Evolutionary conservation across 768 basidiomycete genomes (phyloP), one percentile per base, ranked within the genome.

Genomic region (Auricularia sp.): DNA sequence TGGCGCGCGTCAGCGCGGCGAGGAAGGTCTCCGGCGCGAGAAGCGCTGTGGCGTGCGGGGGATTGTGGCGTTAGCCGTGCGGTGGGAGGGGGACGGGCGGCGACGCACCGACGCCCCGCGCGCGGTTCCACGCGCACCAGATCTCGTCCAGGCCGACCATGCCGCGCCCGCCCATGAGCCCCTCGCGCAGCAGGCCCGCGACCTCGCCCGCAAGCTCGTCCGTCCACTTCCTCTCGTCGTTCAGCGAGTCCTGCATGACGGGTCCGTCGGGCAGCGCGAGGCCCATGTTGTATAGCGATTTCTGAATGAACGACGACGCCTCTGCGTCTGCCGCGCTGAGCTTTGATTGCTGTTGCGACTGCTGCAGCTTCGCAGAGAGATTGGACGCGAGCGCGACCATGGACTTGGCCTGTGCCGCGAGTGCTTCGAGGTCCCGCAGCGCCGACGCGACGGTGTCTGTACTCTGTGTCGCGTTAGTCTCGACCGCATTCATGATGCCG

Each of bases 61-160:
- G 47, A 3, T 11, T 61, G 23, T 10, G 35, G 36, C 47, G 39
- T 33, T 34, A 23, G 61, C 33, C 11, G 6, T 10, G 21, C 29
- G 29, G 29, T 64, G 43, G 29, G 1, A 11, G 53, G 11, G 23
- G 43, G 54, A 29, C 39, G 34, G 11, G 23, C 8, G 23, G 39
- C 39, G 29, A 72, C 87, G 73, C 73, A 92, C 93, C 88, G 63
- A 96, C 88, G 61, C 94, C 94, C 68, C 94, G 78, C 5, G 92
- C 93, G 65, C 94, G 86, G 71, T 95, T 96, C 94, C 94, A 97
- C 1, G 89, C 86, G 34, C 91, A 91, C 94, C 94, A 98, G 0
- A 90, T 90, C 74, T 96, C 94, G 71, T 98, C 94, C 34, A 97
- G 75, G 0, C 88, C 91, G 44, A 97, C 82, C 39, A 96, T 83